Conservation (phyloP, 805 yeast species). For the Grigorovia transvaalensis region DNA sequence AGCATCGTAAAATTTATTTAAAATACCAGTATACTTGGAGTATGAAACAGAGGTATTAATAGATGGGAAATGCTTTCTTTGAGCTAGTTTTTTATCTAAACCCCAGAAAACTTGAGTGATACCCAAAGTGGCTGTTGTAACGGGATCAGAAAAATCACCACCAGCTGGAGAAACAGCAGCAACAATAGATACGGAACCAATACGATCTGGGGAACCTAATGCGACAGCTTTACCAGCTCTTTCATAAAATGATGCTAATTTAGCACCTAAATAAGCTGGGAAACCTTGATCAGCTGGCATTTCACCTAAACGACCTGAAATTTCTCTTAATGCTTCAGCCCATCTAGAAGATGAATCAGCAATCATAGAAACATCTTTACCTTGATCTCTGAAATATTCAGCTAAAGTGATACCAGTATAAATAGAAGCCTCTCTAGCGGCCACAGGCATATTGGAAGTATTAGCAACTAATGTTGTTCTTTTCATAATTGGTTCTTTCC, state of each 20-base stretch:
- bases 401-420: conserved; percentile 98
- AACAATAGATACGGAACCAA: conserved; percentile 97
- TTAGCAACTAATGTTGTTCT: conserved; percentile 98
- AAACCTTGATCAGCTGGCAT: conserved; percentile 99
- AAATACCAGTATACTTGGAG: conserved; percentile 87
- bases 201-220: conserved; percentile 91
- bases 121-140: conserved; percentile 95
- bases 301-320: conserved; percentile 99
- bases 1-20: conserved; percentile 73
- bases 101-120: conserved; percentile 99
- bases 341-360: conserved; percentile 99
- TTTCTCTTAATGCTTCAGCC: conserved; percentile 99
- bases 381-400: conserved; percentile 99
- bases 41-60: conserved; percentile 93
- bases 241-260: conserved; percentile 96
- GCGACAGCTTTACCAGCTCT: conserved; percentile 97
- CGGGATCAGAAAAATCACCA: conserved; percentile 99
- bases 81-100: conserved; percentile 96
- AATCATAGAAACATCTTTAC: conserved; percentile 97
- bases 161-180: conserved; percentile 99
- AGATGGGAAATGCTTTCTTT: conserved; percentile 99
- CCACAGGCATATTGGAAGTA: conserved; percentile 99
- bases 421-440: conserved; percentile 99
- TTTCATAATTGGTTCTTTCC: conserved; percentile 98
- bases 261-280: conserved; percentile 99